Evolutionary conservation across 2,329 filamentous ascomycete genomes (phyloP).

Genomic region (Rutstroemia sp.): DNA sequence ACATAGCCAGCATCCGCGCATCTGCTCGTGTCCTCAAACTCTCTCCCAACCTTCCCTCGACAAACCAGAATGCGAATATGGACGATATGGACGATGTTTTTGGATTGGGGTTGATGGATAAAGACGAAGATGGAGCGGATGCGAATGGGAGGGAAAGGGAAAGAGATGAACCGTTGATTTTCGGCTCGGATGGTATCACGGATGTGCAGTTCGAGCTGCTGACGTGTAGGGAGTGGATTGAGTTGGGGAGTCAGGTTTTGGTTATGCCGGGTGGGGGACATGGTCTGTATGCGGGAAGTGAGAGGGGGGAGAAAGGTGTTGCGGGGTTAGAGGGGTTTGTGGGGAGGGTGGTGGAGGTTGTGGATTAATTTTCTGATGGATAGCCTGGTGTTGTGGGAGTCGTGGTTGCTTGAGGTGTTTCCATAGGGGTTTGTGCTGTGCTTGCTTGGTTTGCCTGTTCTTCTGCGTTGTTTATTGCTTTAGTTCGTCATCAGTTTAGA

Average conservation of each 20-base stretch:
- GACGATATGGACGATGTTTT: constrained; percentile 45
- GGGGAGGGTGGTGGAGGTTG: constrained; percentile 56
- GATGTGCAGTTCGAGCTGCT: constrained; percentile 62
- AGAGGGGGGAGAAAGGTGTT: constrained; percentile 43
- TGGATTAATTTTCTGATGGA: constrained; percentile 36
- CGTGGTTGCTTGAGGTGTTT: not conserved
- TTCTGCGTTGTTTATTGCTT: too few relatives aligned
- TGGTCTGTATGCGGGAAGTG: constrained; percentile 47
- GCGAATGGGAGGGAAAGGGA: constrained; percentile 26
- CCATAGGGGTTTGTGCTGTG: not conserved
- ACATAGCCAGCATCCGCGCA: constrained; percentile 79
- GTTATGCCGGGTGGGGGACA: constrained; percentile 65
- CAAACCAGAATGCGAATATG: constrained; percentile 20
- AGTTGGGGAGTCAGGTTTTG: constrained; percentile 61
- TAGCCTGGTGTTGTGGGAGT: not conserved
- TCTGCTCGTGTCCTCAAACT: constrained; percentile 64
- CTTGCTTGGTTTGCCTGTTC: not conserved
- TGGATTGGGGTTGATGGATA: constrained; percentile 39
- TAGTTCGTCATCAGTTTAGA: too few relatives aligned
- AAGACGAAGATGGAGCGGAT: constrained; percentile 38
- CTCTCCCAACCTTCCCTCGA: constrained; percentile 20
- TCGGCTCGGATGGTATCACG: constrained; percentile 32
- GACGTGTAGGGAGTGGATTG: constrained; percentile 64
- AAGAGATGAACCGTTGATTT: constrained; percentile 29
- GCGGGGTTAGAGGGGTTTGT: constrained; percentile 65